Conservation (phyloP, 208 protist species). For the Naegleria gruberi region DNA sequence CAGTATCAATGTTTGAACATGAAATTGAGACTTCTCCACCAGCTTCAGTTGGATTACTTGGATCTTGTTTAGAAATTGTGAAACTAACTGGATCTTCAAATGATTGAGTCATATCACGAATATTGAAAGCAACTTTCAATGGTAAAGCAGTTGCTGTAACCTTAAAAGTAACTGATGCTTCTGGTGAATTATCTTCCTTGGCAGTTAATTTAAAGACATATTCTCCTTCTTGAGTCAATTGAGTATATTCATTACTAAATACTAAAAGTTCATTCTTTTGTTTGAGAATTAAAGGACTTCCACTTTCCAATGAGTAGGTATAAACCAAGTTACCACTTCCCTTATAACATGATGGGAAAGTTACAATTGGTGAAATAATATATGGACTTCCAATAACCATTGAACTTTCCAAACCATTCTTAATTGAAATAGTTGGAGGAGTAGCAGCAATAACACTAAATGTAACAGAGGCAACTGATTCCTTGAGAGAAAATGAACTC, state of each 20-base stretch:
- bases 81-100: neutral
- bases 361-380: neutral
- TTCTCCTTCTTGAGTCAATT: neutral
- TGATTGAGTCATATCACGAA: neutral
- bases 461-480: neutral
- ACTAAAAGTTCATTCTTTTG: neutral
- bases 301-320: too few relatives aligned
- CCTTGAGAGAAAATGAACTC: neutral
- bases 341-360: neutral
- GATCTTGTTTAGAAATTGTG: neutral
- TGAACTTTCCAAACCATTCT: neutral
- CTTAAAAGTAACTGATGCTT: neutral
- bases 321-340: neutral
- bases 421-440: neutral
- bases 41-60: neutral
- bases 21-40: neutral
- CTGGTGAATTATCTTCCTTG: neutral
- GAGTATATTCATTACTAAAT: neutral
- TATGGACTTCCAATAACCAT: neutral
- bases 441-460: neutral
- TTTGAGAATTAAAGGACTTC: neutral
- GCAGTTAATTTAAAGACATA: neutral
- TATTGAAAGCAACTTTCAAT: neutral
- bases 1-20: neutral
- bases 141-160: neutral